Evolutionary conservation across 2,329 filamentous ascomycete species (phyloP).

Genomic region (Diplodia sapinea): DNA sequence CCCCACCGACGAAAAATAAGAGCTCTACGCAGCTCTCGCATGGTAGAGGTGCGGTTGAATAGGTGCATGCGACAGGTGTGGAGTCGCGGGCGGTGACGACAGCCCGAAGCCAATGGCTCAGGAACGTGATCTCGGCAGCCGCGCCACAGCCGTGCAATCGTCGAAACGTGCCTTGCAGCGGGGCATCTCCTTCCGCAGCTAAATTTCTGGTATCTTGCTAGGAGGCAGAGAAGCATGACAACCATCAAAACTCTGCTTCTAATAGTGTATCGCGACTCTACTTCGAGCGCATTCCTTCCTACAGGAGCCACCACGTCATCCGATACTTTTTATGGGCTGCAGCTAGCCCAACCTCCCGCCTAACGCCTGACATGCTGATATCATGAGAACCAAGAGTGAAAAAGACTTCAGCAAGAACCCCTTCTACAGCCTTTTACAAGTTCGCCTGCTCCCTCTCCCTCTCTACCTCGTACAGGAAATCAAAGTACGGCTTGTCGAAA

Average conservation of each 20-base stretch:
- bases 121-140: conserved; percentile 22
- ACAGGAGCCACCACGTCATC: conserved; percentile 23
- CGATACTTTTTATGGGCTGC: conserved; percentile 28
- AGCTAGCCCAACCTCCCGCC: conserved; percentile 28
- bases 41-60: conserved; percentile 16
- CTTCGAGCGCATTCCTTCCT: conserved; percentile 1
- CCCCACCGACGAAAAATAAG: conserved; percentile 15
- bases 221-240: conserved; percentile 18
- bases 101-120: conserved; percentile 17
- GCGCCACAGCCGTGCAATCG: conserved; percentile 18
- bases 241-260: conserved; percentile 24
- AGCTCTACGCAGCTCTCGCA: conserved; percentile 14
- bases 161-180: neutral
- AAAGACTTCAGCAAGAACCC: conserved; percentile 29
- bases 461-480: conserved; percentile 99
- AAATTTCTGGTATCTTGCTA: neutral
- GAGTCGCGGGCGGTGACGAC: conserved; percentile 23
- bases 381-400: conserved; percentile 30
- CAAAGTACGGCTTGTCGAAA: conserved; percentile 98
- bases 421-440: conserved; percentile 37
- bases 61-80: neutral
- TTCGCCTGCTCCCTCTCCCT: conserved; percentile 67
- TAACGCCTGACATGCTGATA: conserved; percentile 32
- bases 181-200: neutral
- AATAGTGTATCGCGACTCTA: conserved; percentile 26